Conservation (phyloP, 2,329 filamentous ascomycete species). For the Rhytidhysteron rufulum region DNA sequence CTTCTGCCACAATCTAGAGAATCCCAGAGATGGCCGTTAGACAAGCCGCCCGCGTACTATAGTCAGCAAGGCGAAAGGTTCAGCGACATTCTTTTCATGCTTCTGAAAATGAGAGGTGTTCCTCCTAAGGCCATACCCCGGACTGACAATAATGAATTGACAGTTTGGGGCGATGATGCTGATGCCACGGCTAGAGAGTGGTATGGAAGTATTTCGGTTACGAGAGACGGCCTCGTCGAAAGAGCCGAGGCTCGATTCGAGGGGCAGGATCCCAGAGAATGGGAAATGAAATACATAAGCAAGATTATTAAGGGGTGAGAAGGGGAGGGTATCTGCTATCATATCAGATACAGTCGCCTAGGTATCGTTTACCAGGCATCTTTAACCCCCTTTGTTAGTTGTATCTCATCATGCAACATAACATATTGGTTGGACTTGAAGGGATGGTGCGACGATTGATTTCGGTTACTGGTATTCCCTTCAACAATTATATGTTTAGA, state of each 20-base stretch:
- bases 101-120: slow-evolving; percentile 54
- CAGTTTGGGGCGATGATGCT: slow-evolving; percentile 27
- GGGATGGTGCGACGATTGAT: too few species aligned
- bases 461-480: too few species aligned
- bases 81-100: slow-evolving; percentile 53
- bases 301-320: slow-evolving; percentile 25
- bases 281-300: slow-evolving; percentile 34
- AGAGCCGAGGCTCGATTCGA: slow-evolving; percentile 23
- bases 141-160: slow-evolving; percentile 31
- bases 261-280: slow-evolving; percentile 29
- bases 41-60: slow-evolving; percentile 49
- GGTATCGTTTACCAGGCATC: too few species aligned
- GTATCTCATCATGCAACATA: too few species aligned
- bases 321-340: too few species aligned
- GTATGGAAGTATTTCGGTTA: slow-evolving; percentile 33
- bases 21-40: slow-evolving; percentile 48
- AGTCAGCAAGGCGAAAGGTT: slow-evolving; percentile 57
- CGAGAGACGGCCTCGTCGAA: slow-evolving; percentile 22
- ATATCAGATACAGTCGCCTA: too few species aligned
- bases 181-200: slow-evolving; percentile 31
- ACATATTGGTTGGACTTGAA: too few species aligned
- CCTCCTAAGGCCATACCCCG: slow-evolving; percentile 36
- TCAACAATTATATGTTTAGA: too few species aligned
- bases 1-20: slow-evolving; percentile 8
- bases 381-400: too few species aligned